phyloP scores from a whole-genome alignment of 78 protist genomes.

The Speleostelium caveatum region DNA sequence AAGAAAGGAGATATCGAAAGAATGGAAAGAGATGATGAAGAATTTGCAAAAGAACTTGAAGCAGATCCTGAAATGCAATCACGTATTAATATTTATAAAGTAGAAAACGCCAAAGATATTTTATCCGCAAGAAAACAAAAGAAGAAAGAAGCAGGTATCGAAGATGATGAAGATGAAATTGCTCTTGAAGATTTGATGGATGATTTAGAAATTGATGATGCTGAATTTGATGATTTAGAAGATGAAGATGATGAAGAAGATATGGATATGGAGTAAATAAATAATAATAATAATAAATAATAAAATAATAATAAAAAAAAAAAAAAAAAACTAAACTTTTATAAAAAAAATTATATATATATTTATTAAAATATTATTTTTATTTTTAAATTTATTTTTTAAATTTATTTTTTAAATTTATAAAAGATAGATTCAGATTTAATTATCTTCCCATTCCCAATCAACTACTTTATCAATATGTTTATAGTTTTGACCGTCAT shows the following conservation, averaged over 20 bases:
- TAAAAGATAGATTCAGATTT: too few relatives aligned
- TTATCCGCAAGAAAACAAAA: constrained; percentile 11
- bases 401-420: neutral
- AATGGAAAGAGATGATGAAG: constrained; percentile 78
- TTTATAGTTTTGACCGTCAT: too few relatives aligned
- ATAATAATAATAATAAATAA: neutral
- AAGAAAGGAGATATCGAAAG: constrained; percentile 46
- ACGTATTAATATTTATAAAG: constrained; percentile 75
- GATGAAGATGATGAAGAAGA: constrained; percentile 53
- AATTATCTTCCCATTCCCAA: too few relatives aligned
- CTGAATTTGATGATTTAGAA: constrained; percentile 43
- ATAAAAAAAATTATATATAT: neutral
- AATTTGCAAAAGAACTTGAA: constrained; percentile 91
- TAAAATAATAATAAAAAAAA: neutral
- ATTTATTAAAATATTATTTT: neutral
- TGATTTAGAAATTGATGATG: constrained; percentile 14
- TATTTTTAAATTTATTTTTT: neutral
- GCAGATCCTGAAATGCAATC: constrained; percentile 87
- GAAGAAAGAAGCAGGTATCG: constrained; percentile 55
- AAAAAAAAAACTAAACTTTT: neutral
- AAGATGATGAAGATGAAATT: constrained; percentile 50
- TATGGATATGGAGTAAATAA: constrained; percentile 41
- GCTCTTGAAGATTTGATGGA: constrained; percentile 56
- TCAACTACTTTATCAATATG: too few relatives aligned
- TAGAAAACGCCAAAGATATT: constrained; percentile 25